Evolutionary conservation across 2,329 filamentous ascomycete genomes (phyloP), one percentile per base, ranked within the genome.

Genomic region (Zarea fungicola): DNA sequence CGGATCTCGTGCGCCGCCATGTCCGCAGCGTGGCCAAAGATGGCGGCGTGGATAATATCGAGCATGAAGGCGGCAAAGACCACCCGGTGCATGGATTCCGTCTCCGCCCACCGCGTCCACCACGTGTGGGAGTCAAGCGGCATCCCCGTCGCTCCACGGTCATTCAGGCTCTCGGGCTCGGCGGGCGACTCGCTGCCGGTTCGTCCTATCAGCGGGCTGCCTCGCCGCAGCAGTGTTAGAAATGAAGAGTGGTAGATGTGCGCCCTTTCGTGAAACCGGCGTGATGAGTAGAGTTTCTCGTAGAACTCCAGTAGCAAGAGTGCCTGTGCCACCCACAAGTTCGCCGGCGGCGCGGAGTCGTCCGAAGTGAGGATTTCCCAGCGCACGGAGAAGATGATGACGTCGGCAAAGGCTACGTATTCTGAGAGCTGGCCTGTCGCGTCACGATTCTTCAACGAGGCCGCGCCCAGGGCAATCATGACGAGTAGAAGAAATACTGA

Each of bases 1-100:
- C 88, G 83, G 68, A 96, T 87, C 65, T 96, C 90, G 60, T 95
- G 88, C 1, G 89, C 87, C 1, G 89, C 87, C 89, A 96, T 95
- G 52, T 91, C 88, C 0, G 89, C 89, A 0, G 85, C 83, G 63
- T 96, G 90, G 0, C 90, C 90, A 60, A 96, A 96, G 83, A 96
- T 93, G 19, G 87, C 90, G 1, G 89, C 89, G 62, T 96, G 90
- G 1, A 88, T 85, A 6, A 89, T 87, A 61, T 96, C 90, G 60
- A 95, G 81, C 60, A 95, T 86, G 63, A 96, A 96, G 1, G 90
- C 89, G 0, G 84, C 89, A 67, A 93, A 96, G 1, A 91, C 89
- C 2, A 89, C 89, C 46, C 90, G 78, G 52, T 89, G 81, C 55
- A 91, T 95, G 0, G 90, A 87, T 63, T 96, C 90, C 1, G 87